A percentile compares a stretch with the other conserved stretches of the same genome.
These are phyloP conservation scores for Tricholomella constricta DNA, from an alignment of 768 basidiomycete species.

Conservation along the genomic window DNA sequence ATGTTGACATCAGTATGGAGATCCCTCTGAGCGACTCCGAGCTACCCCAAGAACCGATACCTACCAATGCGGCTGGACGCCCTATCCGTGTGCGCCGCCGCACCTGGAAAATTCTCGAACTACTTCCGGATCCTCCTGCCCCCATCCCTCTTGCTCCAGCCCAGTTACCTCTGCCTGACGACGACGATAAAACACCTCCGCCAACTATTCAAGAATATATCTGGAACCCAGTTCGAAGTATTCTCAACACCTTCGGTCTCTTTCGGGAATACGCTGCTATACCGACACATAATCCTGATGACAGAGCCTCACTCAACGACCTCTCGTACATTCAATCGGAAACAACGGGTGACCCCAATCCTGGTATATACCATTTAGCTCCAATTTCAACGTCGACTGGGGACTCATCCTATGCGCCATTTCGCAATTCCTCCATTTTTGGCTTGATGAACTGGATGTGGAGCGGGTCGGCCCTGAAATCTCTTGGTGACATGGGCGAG, in stretches of 20 bases:
- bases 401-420: too few relatives aligned
- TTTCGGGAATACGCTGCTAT: slow-evolving; percentile 14
- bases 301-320: background rate
- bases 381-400: too few relatives aligned
- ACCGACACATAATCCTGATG: slow-evolving; percentile 16
- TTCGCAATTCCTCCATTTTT: slow-evolving; percentile 20
- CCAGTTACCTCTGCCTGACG: background rate
- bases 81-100: background rate
- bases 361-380: background rate
- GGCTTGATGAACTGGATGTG: slow-evolving; percentile 18
- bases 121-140: background rate
- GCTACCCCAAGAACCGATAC: too few relatives aligned
- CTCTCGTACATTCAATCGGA: background rate
- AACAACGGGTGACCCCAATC: too few relatives aligned
- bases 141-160: background rate
- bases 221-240: slow-evolving; percentile 9
- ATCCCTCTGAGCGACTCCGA: too few relatives aligned
- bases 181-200: slow-evolving; percentile 5
- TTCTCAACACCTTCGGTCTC: slow-evolving; percentile 11
- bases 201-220: background rate
- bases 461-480: slow-evolving; percentile 14
- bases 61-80: too few relatives aligned
- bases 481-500: background rate
- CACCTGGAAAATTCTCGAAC: background rate
- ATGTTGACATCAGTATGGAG: too few relatives aligned